These are phyloP conservation scores for Emericellopsis cladophorae DNA, from an alignment of 2,329 filamentous ascomycete genomes.

Conservation along the genomic window DNA sequence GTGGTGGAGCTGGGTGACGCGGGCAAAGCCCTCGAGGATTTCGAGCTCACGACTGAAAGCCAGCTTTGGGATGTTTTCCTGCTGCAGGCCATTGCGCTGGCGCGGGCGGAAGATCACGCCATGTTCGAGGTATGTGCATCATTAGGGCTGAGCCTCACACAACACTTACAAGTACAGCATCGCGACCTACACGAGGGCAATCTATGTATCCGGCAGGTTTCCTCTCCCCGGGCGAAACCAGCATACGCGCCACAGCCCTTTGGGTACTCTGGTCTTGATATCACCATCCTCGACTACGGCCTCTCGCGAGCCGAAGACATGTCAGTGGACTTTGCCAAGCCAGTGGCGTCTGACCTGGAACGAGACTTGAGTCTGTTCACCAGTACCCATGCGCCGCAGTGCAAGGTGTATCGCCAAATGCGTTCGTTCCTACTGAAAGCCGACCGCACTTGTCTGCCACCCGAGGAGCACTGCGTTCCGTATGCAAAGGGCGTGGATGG, in stretches of 20 bases:
- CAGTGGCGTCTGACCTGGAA: slow-evolving; percentile 46
- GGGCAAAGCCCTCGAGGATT: slow-evolving; percentile 46
- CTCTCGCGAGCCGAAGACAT: slow-evolving; percentile 44
- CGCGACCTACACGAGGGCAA: slow-evolving; percentile 56
- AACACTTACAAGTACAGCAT: slow-evolving; percentile 28
- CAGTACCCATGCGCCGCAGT: slow-evolving; percentile 46
- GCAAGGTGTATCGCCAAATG: slow-evolving; percentile 50
- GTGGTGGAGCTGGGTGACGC: slow-evolving; percentile 53
- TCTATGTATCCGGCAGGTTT: slow-evolving; percentile 39
- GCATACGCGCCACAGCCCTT: slow-evolving; percentile 25
- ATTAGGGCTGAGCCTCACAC: neutral
- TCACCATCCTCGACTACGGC: slow-evolving; percentile 54
- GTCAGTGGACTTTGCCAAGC: slow-evolving; percentile 17
- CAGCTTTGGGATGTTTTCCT: slow-evolving; percentile 54
- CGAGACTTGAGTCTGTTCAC: slow-evolving; percentile 46
- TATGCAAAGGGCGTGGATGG: slow-evolving; percentile 33
- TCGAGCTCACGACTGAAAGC: slow-evolving; percentile 30
- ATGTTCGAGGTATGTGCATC: slow-evolving; percentile 41
- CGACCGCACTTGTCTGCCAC: slow-evolving; percentile 35
- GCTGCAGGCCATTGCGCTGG: slow-evolving; percentile 45
- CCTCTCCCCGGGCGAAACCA: slow-evolving; percentile 17
- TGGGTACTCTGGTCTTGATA: slow-evolving; percentile 47
- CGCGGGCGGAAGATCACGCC: slow-evolving; percentile 42
- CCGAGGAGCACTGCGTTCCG: slow-evolving; percentile 29
- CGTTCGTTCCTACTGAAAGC: slow-evolving; percentile 41